Base-by-base conservation (phyloP, 2,329 filamentous ascomycete species). In the Thielaviopsis musarum region DNA sequence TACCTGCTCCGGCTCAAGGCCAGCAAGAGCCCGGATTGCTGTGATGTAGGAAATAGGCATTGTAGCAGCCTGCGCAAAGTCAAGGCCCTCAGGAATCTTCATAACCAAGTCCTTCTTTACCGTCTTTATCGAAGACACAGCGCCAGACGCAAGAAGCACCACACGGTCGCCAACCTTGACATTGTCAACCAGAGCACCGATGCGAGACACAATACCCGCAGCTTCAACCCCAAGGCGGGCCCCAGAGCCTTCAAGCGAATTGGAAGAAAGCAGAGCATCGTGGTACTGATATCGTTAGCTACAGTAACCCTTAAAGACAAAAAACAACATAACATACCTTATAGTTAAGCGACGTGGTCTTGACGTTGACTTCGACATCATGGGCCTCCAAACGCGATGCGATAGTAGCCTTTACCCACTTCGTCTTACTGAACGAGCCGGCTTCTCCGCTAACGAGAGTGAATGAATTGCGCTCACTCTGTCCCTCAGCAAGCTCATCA, bases 131-230 rank as follows among this genome's bases (percentile, higher is more conserved):
- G 66, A 70, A 26, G 59, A 70, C 68, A 55, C 67, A 58, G 60
- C 65, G n/a, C 59, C 64, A 7, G 58, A 54, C n/a, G 53, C 53
- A 61, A 64, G 53, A 60, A 67, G 66, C 34, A 68, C 64, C 21
- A 73, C 68, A 1, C 68, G 64, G 26, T 71, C 66, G 2, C 74
- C 74, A 0, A 68, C 58, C 0, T 61, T 57, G 5, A 76, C 65
- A 5, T 66, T 57, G 15, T 65, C 59, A 22, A 64, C 64, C 9
- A 62, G 51, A 0, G 70, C 61, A 2, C 68, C 67, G 9, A 71
- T 65, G 0, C 66, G 65, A 15, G 64, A 64, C 7, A 70, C 67
- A n/a, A 65, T 38, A 4, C 70, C 70, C 2, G 67, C 59, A 0
- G 61, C 65, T 45, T 73, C 72, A 3, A 68, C 61, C 1, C 67